Conservation (phyloP, 306 rosid genomes). For the Rosa multiflora region DNA sequence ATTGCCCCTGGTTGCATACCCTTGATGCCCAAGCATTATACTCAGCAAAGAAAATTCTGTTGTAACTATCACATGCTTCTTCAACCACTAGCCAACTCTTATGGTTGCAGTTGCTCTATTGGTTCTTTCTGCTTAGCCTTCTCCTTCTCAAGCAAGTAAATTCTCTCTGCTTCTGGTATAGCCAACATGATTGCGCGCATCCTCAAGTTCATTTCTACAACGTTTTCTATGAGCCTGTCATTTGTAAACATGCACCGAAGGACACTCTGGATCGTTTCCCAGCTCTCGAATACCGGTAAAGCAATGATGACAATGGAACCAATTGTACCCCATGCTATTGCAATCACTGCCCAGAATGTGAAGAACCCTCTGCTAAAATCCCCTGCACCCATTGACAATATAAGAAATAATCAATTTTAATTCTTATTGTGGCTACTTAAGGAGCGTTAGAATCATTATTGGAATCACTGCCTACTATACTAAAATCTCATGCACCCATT, state of each 20-base stretch:
- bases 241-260: constrained; percentile 68
- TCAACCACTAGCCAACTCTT: neutral
- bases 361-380: constrained; percentile 67
- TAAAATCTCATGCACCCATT: too few species aligned
- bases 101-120: constrained; percentile 11
- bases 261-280: constrained; percentile 64
- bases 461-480: constrained; percentile 27
- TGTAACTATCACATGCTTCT: too few species aligned
- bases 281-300: constrained; percentile 62
- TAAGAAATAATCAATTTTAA: neutral
- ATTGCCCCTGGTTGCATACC: too few species aligned
- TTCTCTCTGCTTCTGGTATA: constrained; percentile 73
- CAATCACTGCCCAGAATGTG: constrained; percentile 82
- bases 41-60: too few species aligned
- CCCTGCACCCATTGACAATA: constrained; percentile 43
- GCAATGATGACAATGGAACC: constrained; percentile 75
- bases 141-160: constrained; percentile 68
- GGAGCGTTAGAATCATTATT: neutral
- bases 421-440: neutral
- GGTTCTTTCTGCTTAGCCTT: constrained; percentile 49
- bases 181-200: constrained; percentile 59
- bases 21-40: too few species aligned
- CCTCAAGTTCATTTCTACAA: constrained; percentile 70
- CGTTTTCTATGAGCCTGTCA: constrained; percentile 68
- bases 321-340: constrained; percentile 85